These are phyloP conservation scores for Exophiala lecanii-corni DNA, from an alignment of 2,329 filamentous ascomycete genomes.

Conservation along the genomic window DNA sequence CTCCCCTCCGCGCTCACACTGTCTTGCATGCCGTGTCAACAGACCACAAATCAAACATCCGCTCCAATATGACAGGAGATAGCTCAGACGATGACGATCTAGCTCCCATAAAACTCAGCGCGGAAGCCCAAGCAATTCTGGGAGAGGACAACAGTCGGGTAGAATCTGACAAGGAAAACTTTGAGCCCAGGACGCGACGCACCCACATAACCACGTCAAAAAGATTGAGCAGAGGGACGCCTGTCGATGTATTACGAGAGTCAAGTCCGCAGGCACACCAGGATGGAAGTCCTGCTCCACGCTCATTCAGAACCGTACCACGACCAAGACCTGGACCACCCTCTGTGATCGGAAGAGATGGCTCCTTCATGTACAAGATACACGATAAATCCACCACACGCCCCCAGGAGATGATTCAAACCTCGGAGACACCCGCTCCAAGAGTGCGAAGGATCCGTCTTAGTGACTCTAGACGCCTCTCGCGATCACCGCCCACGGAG, in stretches of 20 bases:
- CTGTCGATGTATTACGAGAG: conserved; percentile 31
- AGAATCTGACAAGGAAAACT: conserved; percentile 30
- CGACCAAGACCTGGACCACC: conserved; percentile 26
- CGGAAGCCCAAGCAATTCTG: conserved; percentile 81
- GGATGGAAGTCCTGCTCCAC: conserved; percentile 39
- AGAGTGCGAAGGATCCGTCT: conserved; percentile 41
- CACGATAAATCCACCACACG: conserved; percentile 26
- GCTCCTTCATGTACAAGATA: conserved; percentile 36
- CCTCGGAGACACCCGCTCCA: conserved; percentile 46
- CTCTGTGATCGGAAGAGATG: conserved; percentile 34
- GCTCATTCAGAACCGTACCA: conserved; percentile 38
- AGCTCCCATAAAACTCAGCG: conserved; percentile 88
- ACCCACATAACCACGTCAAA: conserved; percentile 10
- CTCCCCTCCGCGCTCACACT: conserved; percentile 9
- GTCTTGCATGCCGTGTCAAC: conserved; percentile 1
- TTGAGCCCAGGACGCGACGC: conserved; percentile 8
- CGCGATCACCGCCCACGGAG: conserved; percentile 37
- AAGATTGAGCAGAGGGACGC: conserved; percentile 12
- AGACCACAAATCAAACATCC: neutral
- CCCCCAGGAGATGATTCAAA: conserved; percentile 18
- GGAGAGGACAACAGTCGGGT: conserved; percentile 53
- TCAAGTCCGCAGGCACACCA: conserved; percentile 35
- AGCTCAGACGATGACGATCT: conserved; percentile 94
- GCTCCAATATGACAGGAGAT: conserved; percentile 53
- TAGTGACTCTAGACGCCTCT: conserved; percentile 37